phyloP scores from a whole-genome alignment of 352 stramenopile genomes.

The Thraustochytrium sp. region DNA sequence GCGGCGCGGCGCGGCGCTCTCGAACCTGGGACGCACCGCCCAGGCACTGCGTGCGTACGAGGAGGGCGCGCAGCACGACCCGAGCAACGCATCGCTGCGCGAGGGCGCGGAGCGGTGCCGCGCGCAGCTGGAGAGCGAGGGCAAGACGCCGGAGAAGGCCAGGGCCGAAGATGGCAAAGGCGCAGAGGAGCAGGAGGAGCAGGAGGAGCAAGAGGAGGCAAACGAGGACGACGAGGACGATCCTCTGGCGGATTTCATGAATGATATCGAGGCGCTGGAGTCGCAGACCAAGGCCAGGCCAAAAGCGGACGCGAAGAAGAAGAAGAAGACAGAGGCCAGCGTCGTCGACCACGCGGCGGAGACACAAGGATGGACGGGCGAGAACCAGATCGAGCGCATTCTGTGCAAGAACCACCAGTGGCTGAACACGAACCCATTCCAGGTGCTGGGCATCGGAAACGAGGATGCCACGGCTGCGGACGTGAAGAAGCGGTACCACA shows the following conservation, averaged over 20 bases:
- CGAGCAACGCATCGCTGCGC: neutral
- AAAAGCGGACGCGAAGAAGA: neutral
- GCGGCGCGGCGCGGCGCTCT: neutral
- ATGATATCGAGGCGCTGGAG: slow-evolving; percentile 25
- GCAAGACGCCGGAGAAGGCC: neutral
- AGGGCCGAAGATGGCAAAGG: neutral
- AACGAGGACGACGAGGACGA: slow-evolving; percentile 3
- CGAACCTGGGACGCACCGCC: neutral
- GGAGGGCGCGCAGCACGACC: neutral
- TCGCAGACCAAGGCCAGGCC: neutral
- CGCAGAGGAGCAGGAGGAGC: neutral
- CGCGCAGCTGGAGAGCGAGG: neutral
- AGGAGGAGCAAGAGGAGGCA: neutral
- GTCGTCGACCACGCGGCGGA: slow-evolving; percentile 28
- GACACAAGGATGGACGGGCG: neutral
- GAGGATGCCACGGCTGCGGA: slow-evolving; percentile 1
- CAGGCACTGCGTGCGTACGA: neutral
- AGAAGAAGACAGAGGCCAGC: neutral
- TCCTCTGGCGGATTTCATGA: neutral
- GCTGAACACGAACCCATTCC: slow-evolving; percentile 30
- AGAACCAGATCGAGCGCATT: slow-evolving; percentile 6
- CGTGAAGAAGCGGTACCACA: slow-evolving; percentile 34
- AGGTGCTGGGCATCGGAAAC: slow-evolving; percentile 1
- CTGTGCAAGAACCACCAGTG: slow-evolving; percentile 36
- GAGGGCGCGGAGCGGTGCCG: neutral